Conservation (phyloP, 2,329 filamentous ascomycete genomes). For the Lachnellula hyalina region DNA sequence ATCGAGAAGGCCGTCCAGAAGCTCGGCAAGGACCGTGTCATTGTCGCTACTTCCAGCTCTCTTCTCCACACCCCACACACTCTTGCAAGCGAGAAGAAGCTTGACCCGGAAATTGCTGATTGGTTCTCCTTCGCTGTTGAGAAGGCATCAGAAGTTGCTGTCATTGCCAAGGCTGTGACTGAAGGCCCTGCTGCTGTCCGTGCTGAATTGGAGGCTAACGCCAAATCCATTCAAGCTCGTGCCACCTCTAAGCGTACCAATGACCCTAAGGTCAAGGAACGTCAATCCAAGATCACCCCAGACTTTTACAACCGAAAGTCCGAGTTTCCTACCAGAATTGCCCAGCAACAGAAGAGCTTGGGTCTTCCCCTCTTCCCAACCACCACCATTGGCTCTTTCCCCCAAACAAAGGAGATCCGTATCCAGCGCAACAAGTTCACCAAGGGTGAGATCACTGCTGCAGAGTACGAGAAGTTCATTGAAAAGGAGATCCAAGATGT, state of each 20-base stretch:
- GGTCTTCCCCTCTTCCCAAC: slow-evolving; percentile 96
- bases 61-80: slow-evolving; percentile 98
- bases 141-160: slow-evolving; percentile 85
- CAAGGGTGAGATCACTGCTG: slow-evolving; percentile 91
- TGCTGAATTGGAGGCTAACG: slow-evolving; percentile 91
- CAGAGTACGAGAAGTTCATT: slow-evolving; percentile 98
- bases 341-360: slow-evolving; percentile 85
- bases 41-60: slow-evolving; percentile 94
- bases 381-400: slow-evolving; percentile 99
- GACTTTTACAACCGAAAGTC: slow-evolving; percentile 92
- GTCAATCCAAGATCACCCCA: slow-evolving; percentile 79
- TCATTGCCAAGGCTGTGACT: slow-evolving; percentile 95
- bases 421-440: slow-evolving; percentile 96
- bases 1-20: slow-evolving; percentile 89
- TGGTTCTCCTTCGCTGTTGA: slow-evolving; percentile 98
- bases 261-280: slow-evolving; percentile 94
- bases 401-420: slow-evolving; percentile 98
- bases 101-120: slow-evolving; percentile 85
- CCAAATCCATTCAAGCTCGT: slow-evolving; percentile 86
- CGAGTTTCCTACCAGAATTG: slow-evolving; percentile 77
- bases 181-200: slow-evolving; percentile 83
- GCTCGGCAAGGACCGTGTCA: slow-evolving; percentile 94
- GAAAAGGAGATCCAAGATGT: slow-evolving; percentile 97
- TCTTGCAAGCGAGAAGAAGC: slow-evolving; percentile 96
- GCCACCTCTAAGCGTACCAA: slow-evolving; percentile 93